Percentiles rank a stretch among this genome's conserved stretches.
These are phyloP conservation scores for Calcarisporium arbuscula DNA, from an alignment of 2,329 filamentous ascomycete species.

Conservation along the genomic window DNA sequence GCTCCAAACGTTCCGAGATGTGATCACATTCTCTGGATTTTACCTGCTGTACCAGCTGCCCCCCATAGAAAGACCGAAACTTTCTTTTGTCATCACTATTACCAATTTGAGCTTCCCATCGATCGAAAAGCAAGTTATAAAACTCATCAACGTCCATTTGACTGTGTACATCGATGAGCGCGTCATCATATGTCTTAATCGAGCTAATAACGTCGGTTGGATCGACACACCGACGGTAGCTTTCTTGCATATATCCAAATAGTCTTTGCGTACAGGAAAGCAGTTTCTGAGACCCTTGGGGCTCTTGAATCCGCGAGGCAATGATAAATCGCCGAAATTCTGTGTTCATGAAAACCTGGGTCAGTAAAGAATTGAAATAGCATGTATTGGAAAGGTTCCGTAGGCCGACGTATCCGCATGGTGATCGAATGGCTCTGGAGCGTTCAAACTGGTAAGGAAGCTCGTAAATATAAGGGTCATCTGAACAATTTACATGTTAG, in stretches of 20 bases:
- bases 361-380: slow-evolving; percentile 91
- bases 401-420: slow-evolving; percentile 82
- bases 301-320: slow-evolving; percentile 49
- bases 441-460: slow-evolving; percentile 58
- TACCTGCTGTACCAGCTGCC: slow-evolving; percentile 87
- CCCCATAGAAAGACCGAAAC: slow-evolving; percentile 82
- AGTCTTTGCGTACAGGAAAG: slow-evolving; percentile 72
- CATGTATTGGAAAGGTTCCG: slow-evolving; percentile 92
- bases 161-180: slow-evolving; percentile 74
- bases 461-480: slow-evolving; percentile 54
- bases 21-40: slow-evolving; percentile 92
- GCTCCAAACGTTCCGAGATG: slow-evolving; percentile 83
- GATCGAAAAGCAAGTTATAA: slow-evolving; percentile 87
- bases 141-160: slow-evolving; percentile 99
- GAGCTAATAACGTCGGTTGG: slow-evolving; percentile 65
- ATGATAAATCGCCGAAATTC: slow-evolving; percentile 83
- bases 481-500: slow-evolving; percentile 14
- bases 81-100: slow-evolving; percentile 60
- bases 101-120: slow-evolving; percentile 77
- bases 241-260: slow-evolving; percentile 82
- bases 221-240: slow-evolving; percentile 65
- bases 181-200: slow-evolving; percentile 77
- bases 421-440: slow-evolving; percentile 61
- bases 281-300: slow-evolving; percentile 54
- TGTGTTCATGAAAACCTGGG: slow-evolving; percentile 93